Evolutionary conservation across 2,329 filamentous ascomycete genomes (phyloP), one percentile per base, ranked within the genome.

Genomic region (Cryphonectria japonica): DNA sequence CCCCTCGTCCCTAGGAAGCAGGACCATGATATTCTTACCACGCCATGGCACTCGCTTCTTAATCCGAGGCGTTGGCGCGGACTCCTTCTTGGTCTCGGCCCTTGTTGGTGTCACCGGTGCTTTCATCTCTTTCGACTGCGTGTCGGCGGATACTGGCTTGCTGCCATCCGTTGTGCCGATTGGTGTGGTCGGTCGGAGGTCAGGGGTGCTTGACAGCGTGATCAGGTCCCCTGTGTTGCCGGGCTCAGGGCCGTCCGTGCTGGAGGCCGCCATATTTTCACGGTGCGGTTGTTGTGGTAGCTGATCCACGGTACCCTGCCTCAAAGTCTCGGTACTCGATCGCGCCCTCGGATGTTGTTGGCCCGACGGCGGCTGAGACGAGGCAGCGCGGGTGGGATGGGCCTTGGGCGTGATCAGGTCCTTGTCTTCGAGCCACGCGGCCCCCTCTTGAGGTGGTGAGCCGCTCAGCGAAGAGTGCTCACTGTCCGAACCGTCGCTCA

Each of bases 41-140:
- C 87, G 91, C 91, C 92, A 94, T 62, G 87, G 85, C 2, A 95
- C 84, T 81, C 91, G 93, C 79, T 92, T 94, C 81, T 87, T 93
- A 9, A 88, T 74, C 16, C 88, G 83, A n/a, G 88, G 88, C 7
- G 87, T 87, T 63, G 82, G 79, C 2, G 81, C 79, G 7, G 81
- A 77, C 37, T 82, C 82, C 67, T 81, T 75, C 72, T 83, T 84
- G 29, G 70, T 76, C 13, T 76, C 75, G 22, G 78, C 78, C 19
- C 74, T 74, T 41, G 73, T 70, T 1, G 79, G 78, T 8, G 78
- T 79, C 19, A 72, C 67, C 29, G 77, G 76, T 9, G 54, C 67
- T 52, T 69, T 73, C 3, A n/a, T 9, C 29, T 68, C 66, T 61
- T 22, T 57, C 59, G 62, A 69, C 22, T 16, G 64, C 54, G 66